phyloP scores from a whole-genome alignment of 75 land plant genomes.

The Isoetes taiwanensis region DNA sequence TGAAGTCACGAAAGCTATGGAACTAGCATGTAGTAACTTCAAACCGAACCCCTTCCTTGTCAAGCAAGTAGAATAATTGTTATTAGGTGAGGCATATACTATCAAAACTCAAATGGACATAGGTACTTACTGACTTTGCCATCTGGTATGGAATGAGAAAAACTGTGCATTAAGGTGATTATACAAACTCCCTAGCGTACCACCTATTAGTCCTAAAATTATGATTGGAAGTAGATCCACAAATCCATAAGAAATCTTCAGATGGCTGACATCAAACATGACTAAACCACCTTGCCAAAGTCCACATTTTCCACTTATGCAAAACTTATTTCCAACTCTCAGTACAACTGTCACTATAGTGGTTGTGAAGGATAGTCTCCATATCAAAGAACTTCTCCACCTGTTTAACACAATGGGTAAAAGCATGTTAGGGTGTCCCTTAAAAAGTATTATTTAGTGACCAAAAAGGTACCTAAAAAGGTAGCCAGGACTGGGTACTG shows the following conservation, averaged over 20 bases:
- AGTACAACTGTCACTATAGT: slow-evolving; percentile 73
- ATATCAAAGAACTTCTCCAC: slow-evolving; percentile 89
- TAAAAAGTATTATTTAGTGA: no score
- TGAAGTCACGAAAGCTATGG: slow-evolving; percentile 59
- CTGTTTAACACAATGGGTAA: no score
- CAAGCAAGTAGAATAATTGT: no score
- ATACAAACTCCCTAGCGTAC: slow-evolving; percentile 59
- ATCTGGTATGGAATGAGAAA: slow-evolving; percentile 10
- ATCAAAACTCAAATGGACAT: no score
- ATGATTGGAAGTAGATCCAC: slow-evolving; percentile 48
- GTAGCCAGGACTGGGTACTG: no score
- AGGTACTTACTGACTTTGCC: slow-evolving; percentile 13
- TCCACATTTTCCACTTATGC: slow-evolving; percentile 65
- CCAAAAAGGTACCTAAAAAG: no score
- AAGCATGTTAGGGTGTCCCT: no score
- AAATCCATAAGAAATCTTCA: slow-evolving; percentile 30
- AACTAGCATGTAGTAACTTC: slow-evolving; percentile 38
- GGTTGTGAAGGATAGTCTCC: slow-evolving; percentile 82
- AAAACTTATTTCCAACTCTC: slow-evolving; percentile 43
- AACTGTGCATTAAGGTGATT: slow-evolving; percentile 43
- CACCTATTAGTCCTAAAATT: slow-evolving; percentile 57
- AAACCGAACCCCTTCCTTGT: slow-evolving; percentile 53
- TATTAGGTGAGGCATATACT: no score
- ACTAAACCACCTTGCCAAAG: slow-evolving; percentile 59
- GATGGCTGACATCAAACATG: slow-evolving; percentile 40